Conservation (phyloP, 1,284 basidiomycete species). For the Porogramme epimiltina region DNA sequence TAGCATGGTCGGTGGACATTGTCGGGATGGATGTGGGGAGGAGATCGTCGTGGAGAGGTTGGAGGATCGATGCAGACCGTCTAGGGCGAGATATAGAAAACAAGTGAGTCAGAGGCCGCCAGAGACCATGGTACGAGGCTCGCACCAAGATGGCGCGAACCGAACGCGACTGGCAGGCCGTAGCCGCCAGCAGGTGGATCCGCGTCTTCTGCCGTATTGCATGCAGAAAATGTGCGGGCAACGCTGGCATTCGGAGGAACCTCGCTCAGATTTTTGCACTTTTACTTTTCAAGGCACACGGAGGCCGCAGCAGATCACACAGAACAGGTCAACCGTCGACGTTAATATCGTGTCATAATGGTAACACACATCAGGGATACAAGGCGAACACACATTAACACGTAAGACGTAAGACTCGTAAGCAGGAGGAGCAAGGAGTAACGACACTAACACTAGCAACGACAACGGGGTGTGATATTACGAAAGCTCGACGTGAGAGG, state of each 20-base stretch:
- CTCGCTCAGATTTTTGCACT: too few relatives aligned
- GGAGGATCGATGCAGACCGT: not conserved
- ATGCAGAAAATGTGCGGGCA: too few relatives aligned
- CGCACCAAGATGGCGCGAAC: not conserved
- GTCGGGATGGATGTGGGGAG: slow-evolving; percentile 12
- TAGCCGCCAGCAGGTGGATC: too few relatives aligned
- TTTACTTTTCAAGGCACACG: too few relatives aligned
- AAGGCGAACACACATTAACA: slow-evolving; percentile 17
- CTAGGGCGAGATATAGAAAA: not conserved
- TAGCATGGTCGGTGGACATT: slow-evolving; percentile 34
- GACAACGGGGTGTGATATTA: not conserved
- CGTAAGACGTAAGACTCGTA: slow-evolving; percentile 19
- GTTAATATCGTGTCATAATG: slow-evolving; percentile 1
- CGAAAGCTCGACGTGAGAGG: slow-evolving; percentile 4
- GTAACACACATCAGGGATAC: slow-evolving; percentile 8
- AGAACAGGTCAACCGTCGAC: too few relatives aligned
- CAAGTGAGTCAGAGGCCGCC: slow-evolving; percentile 3
- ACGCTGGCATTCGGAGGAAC: too few relatives aligned
- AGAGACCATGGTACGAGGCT: slow-evolving; percentile 1
- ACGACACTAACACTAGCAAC: slow-evolving; percentile 10
- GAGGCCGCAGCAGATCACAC: too few relatives aligned
- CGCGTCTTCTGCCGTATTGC: too few relatives aligned
- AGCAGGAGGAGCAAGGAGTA: slow-evolving; percentile 14
- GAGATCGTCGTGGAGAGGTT: slow-evolving; percentile 6
- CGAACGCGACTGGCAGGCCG: too few relatives aligned